A percentile compares a stretch with the other conserved stretches of the same genome.
These are phyloP conservation scores for Penicillium paxilli DNA, from an alignment of 495 filamentous ascomycete species.

Conservation along the genomic window DNA sequence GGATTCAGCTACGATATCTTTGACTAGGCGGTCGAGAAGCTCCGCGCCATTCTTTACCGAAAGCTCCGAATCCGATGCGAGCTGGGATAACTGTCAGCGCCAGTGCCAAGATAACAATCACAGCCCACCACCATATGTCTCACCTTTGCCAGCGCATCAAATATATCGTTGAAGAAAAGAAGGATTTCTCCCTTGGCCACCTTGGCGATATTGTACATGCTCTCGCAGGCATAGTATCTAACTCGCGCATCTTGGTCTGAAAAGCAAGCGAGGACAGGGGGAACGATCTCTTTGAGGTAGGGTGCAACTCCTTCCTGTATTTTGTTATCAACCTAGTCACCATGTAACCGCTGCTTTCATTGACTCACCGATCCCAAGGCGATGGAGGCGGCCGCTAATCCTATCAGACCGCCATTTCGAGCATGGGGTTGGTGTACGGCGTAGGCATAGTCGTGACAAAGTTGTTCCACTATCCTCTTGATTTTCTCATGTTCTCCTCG, in stretches of 20 bases:
- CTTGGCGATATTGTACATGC: slow-evolving; percentile 99
- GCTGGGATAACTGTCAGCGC: slow-evolving; percentile 47
- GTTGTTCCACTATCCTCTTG: slow-evolving; percentile 84
- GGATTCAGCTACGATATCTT: slow-evolving; percentile 97
- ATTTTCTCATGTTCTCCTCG: slow-evolving; percentile 76
- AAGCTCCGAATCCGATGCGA: slow-evolving; percentile 92
- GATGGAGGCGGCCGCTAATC: slow-evolving; percentile 93
- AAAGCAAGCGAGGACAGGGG: slow-evolving; percentile 98
- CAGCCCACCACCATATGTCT: slow-evolving; percentile 1
- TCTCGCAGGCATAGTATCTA: slow-evolving; percentile 98
- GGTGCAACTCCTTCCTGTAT: slow-evolving; percentile 78
- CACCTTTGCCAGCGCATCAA: slow-evolving; percentile 96
- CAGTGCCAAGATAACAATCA: not conserved
- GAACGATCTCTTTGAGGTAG: slow-evolving; percentile 90
- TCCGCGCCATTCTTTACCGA: slow-evolving; percentile 99
- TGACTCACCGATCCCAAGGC: slow-evolving; percentile 83
- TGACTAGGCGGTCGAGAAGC: slow-evolving; percentile 90
- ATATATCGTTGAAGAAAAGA: slow-evolving; percentile 96
- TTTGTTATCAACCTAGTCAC: slow-evolving; percentile 21
- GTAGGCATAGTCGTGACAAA: slow-evolving; percentile 97
- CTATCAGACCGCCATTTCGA: slow-evolving; percentile 94
- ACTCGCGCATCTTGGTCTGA: slow-evolving; percentile 97
- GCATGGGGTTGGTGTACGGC: slow-evolving; percentile 97
- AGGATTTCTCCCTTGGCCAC: slow-evolving; percentile 97
- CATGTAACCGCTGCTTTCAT: not conserved